Conservation (phyloP, 2,329 filamentous ascomycete species). For the Alternaria burnsii region DNA sequence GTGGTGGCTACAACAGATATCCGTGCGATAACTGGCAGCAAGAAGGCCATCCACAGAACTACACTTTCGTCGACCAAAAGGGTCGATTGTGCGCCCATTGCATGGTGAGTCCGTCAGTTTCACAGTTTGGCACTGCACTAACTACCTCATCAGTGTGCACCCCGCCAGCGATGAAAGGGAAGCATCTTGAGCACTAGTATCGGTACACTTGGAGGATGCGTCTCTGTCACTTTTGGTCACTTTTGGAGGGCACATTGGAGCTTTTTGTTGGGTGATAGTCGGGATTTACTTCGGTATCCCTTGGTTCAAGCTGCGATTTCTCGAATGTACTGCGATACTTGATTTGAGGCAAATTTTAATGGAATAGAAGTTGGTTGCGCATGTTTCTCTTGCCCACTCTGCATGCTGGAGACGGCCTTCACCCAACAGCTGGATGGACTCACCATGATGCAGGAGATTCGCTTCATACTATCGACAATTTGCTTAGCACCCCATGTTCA, state of each 20-base stretch:
- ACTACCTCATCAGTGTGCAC: slow-evolving; percentile 32
- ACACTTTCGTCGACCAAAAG: slow-evolving; percentile 29
- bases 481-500: not conserved
- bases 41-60: slow-evolving; percentile 31
- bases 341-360: slow-evolving; percentile 6
- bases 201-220: not conserved
- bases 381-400: not conserved
- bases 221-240: not conserved
- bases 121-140: slow-evolving; percentile 25
- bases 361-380: slow-evolving; percentile 10
- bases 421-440: not conserved
- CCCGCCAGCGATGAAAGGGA: slow-evolving; percentile 23
- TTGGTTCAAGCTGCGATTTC: not conserved
- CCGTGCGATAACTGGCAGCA: slow-evolving; percentile 31
- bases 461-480: not conserved
- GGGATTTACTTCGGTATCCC: not conserved
- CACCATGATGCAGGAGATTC: not conserved
- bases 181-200: not conserved
- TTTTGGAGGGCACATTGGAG: not conserved
- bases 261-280: not conserved
- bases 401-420: not conserved
- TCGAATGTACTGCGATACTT: not conserved
- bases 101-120: slow-evolving; percentile 29
- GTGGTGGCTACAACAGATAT: slow-evolving; percentile 32
- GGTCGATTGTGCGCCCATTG: slow-evolving; percentile 33